Evolutionary conservation across 2,329 filamentous ascomycete species (phyloP), one percentile per base, ranked within the genome.

Genomic region (Colletotrichum cuscutae): DNA sequence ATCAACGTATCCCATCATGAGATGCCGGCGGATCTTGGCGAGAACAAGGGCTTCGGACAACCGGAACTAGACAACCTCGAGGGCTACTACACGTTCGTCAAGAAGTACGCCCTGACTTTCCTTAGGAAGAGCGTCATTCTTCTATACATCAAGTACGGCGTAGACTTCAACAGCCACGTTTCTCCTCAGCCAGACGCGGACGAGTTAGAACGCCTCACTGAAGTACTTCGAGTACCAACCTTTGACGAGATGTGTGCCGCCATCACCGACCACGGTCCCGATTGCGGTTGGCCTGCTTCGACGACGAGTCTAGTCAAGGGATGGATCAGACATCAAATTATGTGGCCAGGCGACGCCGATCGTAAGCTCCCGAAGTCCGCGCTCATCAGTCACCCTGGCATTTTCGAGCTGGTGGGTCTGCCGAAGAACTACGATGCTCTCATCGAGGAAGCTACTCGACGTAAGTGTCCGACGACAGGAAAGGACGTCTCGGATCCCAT

Each of bases 351-450:
- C 7, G 59, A 65, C 42, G 53, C 76, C 46, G 54, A 59, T 22
- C 11, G 64, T 30, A 79, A 79, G 59, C 75, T 80, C 67, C 82
- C 83, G 22, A 72, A 76, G 19, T 87, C 87, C 8, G 87, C 88
- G 46, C 81, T 88, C 75, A 77, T 89, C 77, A 92, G 93, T 68
- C 97, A 99, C 80, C 97, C 97, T 0, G 93, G 91, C 59, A 98
- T 99, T 75, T 97, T 97, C 79, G 97, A 99, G 81, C 89, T 99
- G 28, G 92, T 99, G 13, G 97, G 97, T 1, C 85, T 99, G 61
- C 97, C 97, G 1, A 94, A 94, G 82, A 95, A 96, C 78, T 99
- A 95, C 80, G 97, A 98, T 81, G 93, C 91, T 3, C 87, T 99
- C 49, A 97, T 98, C 71, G 96, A 98, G 79, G 95, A 97, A 82